Percentiles rank a stretch among this genome's conserved stretches.
Evolutionary conservation across 371 early-diverging fungal species (phyloP).

Genomic region (Lichtheimia ramosa): DNA sequence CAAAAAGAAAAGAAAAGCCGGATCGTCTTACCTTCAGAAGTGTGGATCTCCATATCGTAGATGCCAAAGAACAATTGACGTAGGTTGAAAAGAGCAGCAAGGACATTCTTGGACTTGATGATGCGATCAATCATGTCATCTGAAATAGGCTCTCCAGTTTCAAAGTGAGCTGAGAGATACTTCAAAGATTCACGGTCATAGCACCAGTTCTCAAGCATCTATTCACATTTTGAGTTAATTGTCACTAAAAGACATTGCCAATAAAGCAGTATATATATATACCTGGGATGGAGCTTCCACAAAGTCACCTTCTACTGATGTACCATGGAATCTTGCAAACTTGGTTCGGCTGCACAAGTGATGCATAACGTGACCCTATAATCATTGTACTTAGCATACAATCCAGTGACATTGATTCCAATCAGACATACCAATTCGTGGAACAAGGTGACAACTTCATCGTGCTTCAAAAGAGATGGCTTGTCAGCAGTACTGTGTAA

Average conservation of each 20-base stretch:
- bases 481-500: constrained; percentile 53
- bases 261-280: constrained; percentile 8
- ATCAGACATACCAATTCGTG: constrained; percentile 63
- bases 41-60: constrained; percentile 77
- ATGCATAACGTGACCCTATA: constrained; percentile 85
- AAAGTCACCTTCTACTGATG: constrained; percentile 82
- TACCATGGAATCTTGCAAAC: constrained; percentile 76
- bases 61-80: constrained; percentile 80
- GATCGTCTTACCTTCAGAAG: constrained; percentile 32
- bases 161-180: constrained; percentile 71
- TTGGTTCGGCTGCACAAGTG: constrained; percentile 73
- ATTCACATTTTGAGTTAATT: neutral
- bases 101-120: constrained; percentile 72
- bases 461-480: constrained; percentile 83
- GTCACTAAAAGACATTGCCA: neutral
- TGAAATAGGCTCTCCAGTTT: constrained; percentile 72
- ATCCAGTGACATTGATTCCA: neutral
- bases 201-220: constrained; percentile 74
- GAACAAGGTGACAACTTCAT: constrained; percentile 77
- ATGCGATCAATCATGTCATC: constrained; percentile 70
- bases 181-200: constrained; percentile 76
- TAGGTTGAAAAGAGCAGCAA: constrained; percentile 70
- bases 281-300: constrained; percentile 90
- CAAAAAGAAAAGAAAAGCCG: neutral
- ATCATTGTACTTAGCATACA: constrained; percentile 18